Conservation (phyloP, 2,329 filamentous ascomycete species). For the Monascus ruber region DNA sequence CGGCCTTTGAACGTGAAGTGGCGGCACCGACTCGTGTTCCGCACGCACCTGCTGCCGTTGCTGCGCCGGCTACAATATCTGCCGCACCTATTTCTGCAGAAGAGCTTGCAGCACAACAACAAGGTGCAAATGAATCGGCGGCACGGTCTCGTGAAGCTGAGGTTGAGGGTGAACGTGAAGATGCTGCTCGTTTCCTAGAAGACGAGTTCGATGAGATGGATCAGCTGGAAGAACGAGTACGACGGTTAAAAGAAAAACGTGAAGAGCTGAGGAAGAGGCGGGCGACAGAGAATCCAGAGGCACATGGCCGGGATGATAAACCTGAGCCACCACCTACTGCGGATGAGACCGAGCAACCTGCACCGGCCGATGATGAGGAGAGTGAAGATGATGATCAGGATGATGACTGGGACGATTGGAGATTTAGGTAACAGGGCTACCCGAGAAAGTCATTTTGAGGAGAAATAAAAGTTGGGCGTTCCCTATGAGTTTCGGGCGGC, state of each 20-base stretch:
- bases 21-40: conserved; percentile 35
- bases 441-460: not conserved
- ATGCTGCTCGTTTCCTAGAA: conserved; percentile 60
- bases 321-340: conserved; percentile 6
- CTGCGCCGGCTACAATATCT: conserved; percentile 49
- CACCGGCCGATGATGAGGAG: conserved; percentile 25
- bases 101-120: conserved; percentile 47
- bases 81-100: conserved; percentile 57
- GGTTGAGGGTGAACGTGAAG: conserved; percentile 60
- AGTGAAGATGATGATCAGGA: conserved; percentile 46
- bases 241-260: conserved; percentile 56
- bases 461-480: not conserved
- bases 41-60: conserved; percentile 19
- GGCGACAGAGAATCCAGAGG: conserved; percentile 14
- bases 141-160: conserved; percentile 38
- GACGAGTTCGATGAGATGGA: conserved; percentile 78
- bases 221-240: conserved; percentile 60
- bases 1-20: conserved; percentile 76
- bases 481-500: not conserved
- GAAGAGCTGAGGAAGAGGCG: conserved; percentile 49
- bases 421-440: conserved; percentile 19
- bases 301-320: conserved; percentile 14
- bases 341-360: conserved; percentile 14
- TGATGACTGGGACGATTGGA: conserved; percentile 36
- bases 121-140: conserved; percentile 34